Evolutionary conservation across 192 early-diverging fungal genomes (phyloP).

Genomic region (Podila minutissima): DNA sequence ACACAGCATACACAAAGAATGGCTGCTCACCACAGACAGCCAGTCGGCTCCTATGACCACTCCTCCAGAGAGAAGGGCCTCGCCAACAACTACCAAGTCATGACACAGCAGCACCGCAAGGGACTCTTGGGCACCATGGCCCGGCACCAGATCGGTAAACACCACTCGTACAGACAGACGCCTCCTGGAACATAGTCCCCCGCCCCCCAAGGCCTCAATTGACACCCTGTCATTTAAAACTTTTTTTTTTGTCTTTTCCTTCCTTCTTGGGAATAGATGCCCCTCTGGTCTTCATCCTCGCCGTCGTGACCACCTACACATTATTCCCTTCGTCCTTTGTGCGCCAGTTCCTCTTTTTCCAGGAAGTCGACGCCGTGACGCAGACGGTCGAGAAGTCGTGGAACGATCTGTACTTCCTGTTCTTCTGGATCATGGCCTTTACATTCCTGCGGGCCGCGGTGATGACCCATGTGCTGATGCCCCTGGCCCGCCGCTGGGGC

Average conservation of each 20-base stretch:
- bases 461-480: slow-evolving; percentile 63
- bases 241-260: neutral
- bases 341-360: slow-evolving; percentile 52
- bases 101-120: slow-evolving; percentile 24
- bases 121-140: slow-evolving; percentile 34
- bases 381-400: slow-evolving; percentile 58
- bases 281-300: slow-evolving; percentile 32
- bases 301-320: slow-evolving; percentile 22
- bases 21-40: neutral
- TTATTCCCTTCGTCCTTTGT: slow-evolving; percentile 34
- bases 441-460: slow-evolving; percentile 68
- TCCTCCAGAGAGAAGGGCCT: neutral
- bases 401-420: slow-evolving; percentile 70
- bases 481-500: slow-evolving; percentile 49
- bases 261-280: slow-evolving; percentile 13
- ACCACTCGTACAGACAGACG: neutral
- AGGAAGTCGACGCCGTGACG: slow-evolving; percentile 25
- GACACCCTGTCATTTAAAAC: neutral
- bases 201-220: neutral
- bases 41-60: neutral
- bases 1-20: neutral
- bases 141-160: slow-evolving; percentile 48
- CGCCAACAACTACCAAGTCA: neutral
- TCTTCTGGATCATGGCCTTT: slow-evolving; percentile 69
- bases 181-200: neutral